Base-by-base conservation (phyloP, 495 filamentous ascomycete species). In the Bacidia gigantensis region DNA sequence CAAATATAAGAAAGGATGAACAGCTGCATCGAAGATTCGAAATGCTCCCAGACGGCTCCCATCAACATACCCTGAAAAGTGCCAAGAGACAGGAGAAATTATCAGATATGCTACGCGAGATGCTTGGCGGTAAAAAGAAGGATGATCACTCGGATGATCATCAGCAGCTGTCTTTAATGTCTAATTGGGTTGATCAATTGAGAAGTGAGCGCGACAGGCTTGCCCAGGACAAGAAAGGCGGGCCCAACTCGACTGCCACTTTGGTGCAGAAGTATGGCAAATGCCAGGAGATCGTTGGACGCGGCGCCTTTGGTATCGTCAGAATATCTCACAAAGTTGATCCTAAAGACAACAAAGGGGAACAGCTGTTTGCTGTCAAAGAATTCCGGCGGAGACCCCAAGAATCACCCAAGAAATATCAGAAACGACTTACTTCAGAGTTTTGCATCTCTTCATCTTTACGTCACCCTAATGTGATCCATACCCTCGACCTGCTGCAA, bases 391-490 rank as follows among this genome's bases (percentile, higher is more conserved):
- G 89, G 46, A 77, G 90, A 17, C 93, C 93, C 3, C 85, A 92
- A 56, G 93, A 99, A 67, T 89, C 86, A 10, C 79, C 83, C 52
- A 94, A 93, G 72, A 93, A 95, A 66, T 99, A 99, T 63, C 89
- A 92, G 72, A 99, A 99, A 65, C 83, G 92, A 11, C 73, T 99
- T 39, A 99, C 89, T n/a, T 86, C 92, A 26, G 92, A 99, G 64
- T 99, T 99, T 66, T 99, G 93, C 69, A 97, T 99, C 59, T 96
- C 90, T 1, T 96, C 92, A 0, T 93, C 89, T 18, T 75, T 99
- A 18, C 86, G 88, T 43, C 92, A 99, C 63, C 92, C 90, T 10
- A 99, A 99, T 64, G 87, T 99, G 58, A 99, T 99, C 60, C 90
- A 96, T 69, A 97, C 92, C 0, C 77, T 99, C 32, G 92, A 99